Evolutionary conservation across 345 rosid genomes (phyloP).

Genomic region (Diplotaxis tenuifolia): DNA sequence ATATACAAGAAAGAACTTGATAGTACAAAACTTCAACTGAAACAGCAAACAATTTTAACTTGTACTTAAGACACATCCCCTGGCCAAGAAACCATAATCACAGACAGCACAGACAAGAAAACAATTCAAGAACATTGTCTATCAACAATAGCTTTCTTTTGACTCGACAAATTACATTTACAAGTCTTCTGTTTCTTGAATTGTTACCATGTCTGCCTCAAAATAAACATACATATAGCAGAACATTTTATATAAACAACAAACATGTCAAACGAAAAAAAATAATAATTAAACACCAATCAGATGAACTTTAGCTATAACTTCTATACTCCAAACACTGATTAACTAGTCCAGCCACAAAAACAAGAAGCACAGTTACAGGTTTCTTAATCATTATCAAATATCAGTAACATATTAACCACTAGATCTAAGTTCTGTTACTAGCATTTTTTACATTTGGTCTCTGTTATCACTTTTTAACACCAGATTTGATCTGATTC

Average conservation of each 20-base stretch:
- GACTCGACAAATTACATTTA: neutral
- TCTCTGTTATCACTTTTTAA: neutral
- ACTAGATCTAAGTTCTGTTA: neutral
- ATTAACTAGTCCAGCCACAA: neutral
- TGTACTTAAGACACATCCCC: conserved; percentile 3
- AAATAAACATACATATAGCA: neutral
- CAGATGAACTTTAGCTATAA: neutral
- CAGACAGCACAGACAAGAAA: neutral
- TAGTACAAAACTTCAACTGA: neutral
- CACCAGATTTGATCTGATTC: neutral
- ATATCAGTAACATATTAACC: neutral
- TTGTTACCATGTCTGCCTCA: neutral
- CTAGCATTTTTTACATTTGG: neutral
- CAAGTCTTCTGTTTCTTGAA: neutral
- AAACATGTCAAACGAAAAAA: neutral
- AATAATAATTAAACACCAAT: neutral
- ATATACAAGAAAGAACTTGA: conserved; percentile 2
- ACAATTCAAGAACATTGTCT: neutral
- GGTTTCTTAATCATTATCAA: neutral
- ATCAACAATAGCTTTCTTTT: neutral
- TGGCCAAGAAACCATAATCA: neutral
- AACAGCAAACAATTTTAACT: neutral
- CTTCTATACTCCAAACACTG: neutral
- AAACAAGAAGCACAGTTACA: too few relatives aligned
- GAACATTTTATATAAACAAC: neutral